Evolutionary conservation across 371 early-diverging fungal genomes (phyloP).

Genomic region (Rhizopus stolonifer): DNA sequence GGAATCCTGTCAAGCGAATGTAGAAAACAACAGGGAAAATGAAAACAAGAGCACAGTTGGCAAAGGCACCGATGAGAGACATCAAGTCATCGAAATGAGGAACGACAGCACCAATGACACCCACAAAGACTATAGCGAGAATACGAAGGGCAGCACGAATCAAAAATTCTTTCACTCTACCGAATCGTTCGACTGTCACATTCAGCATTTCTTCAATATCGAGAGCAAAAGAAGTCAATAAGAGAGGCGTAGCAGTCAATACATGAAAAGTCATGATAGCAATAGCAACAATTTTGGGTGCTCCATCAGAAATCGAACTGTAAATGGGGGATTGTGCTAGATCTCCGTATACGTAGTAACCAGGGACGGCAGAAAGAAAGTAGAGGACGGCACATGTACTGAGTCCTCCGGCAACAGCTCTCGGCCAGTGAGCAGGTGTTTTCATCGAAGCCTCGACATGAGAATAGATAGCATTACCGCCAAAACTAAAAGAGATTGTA

Average conservation of each 20-base stretch:
- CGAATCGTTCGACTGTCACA: slow-evolving; percentile 55
- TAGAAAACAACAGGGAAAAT: slow-evolving; percentile 83
- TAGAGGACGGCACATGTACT: slow-evolving; percentile 75
- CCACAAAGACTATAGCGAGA: slow-evolving; percentile 46
- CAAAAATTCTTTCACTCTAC: slow-evolving; percentile 51
- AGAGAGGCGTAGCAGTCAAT: slow-evolving; percentile 78
- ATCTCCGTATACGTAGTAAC: slow-evolving; percentile 85
- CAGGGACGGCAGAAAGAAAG: slow-evolving; percentile 69
- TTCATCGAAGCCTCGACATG: slow-evolving; percentile 87
- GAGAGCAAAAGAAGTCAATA: slow-evolving; percentile 77
- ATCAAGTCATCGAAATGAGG: slow-evolving; percentile 84
- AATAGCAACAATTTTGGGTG: slow-evolving; percentile 63
- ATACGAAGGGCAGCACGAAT: slow-evolving; percentile 61
- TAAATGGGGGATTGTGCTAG: slow-evolving; percentile 73
- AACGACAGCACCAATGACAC: slow-evolving; percentile 67
- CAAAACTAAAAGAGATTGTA: slow-evolving; percentile 77
- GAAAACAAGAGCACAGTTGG: slow-evolving; percentile 77
- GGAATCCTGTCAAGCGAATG: slow-evolving; percentile 67
- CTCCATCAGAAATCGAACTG: slow-evolving; percentile 65
- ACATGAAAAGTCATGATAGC: slow-evolving; percentile 82
- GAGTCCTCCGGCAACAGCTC: slow-evolving; percentile 68
- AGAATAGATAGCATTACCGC: slow-evolving; percentile 81
- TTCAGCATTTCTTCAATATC: slow-evolving; percentile 67
- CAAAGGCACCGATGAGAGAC: slow-evolving; percentile 80
- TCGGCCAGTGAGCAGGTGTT: slow-evolving; percentile 72